Base-by-base conservation (phyloP, 345 rosid genomes). In the Punica granatum region DNA sequence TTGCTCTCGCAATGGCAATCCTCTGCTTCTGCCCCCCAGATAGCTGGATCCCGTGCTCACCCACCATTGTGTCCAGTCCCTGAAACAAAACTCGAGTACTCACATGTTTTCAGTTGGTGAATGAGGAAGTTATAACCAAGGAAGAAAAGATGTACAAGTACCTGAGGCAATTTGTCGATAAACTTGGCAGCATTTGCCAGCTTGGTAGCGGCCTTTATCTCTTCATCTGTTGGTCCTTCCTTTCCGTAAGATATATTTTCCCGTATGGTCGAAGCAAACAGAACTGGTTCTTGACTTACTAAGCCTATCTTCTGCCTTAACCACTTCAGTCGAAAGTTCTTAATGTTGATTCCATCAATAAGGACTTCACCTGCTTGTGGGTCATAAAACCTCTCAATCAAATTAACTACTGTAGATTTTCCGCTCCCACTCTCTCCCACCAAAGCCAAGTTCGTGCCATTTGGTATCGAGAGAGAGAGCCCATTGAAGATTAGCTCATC, bases 351-450 rank as follows among this genome's bases (percentile, higher is more conserved):
- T 18, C 80, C 76, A 54, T 81, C 85, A 15, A 81, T 72, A 15
- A 81, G 77, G 46, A 78, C 80, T 73, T 74, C 78, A 32, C 85
- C 85, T 3, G 78, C 69, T 33, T 66, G 70, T 30, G 85, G 85
- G 67, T 78, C 85, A 25, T 81, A 81, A 74, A 78, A 78, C 65
- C 85, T 78, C 73, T 81, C 82, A 10, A 81, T 71, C 74, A 81
- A 59, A 54, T 78, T 78, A 61, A 81, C 73, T 16, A 81, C 77
- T 0, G 85, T 81, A 16, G 85, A 81, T 64, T 81, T 81, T 58
- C 85, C 85, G 19, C 85, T 81, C 65, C 85, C 85, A 48, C 85
- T 81, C 16, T 74, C 82, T 42, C 85, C 85, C 9, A 81, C 82
- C 72, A 81, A 67, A 63, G 85, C 85, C 65, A 76, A 76, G 56